Evolutionary conservation across 257 asterid species (phyloP).

Genomic region (Solanum peruvianum): DNA sequence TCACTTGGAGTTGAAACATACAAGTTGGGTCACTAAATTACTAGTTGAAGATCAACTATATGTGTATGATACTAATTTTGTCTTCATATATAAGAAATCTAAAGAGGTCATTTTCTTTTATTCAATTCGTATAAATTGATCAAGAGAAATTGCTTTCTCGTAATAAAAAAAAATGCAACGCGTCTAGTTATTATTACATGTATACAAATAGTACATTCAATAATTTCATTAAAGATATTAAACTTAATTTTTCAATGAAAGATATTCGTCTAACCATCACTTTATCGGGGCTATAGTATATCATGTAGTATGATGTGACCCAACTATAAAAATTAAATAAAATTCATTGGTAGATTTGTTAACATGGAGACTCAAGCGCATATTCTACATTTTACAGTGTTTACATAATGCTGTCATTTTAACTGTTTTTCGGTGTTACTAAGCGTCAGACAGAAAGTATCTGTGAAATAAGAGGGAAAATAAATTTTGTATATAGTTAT

Average conservation of each 20-base stretch:
- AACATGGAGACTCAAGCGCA: not conserved
- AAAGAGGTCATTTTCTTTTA: not conserved
- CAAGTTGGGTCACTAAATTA: not conserved
- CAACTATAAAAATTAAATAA: not conserved
- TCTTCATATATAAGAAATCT: not conserved
- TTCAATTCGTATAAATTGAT: not conserved
- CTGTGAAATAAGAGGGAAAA: too few relatives aligned
- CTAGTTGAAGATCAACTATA: not conserved
- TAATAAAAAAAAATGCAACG: not conserved
- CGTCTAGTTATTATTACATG: not conserved
- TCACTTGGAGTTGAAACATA: not conserved
- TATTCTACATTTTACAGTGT: too few relatives aligned
- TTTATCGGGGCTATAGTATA: not conserved
- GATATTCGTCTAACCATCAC: too few relatives aligned
- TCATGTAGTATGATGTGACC: not conserved
- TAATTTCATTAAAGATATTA: not conserved
- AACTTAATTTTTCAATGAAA: not conserved
- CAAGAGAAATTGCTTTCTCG: accelerated
- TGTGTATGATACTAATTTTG: not conserved
- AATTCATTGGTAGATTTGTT: not conserved
- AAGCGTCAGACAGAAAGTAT: too few relatives aligned
- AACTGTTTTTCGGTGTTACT: too few relatives aligned
- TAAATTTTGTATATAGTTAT: too few relatives aligned
- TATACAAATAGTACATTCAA: not conserved
- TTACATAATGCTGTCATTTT: too few relatives aligned